A percentile compares a stretch with the other conserved stretches of the same genome.
Evolutionary conservation across 306 rosid species (phyloP).

Genomic region (Inga laurina): DNA sequence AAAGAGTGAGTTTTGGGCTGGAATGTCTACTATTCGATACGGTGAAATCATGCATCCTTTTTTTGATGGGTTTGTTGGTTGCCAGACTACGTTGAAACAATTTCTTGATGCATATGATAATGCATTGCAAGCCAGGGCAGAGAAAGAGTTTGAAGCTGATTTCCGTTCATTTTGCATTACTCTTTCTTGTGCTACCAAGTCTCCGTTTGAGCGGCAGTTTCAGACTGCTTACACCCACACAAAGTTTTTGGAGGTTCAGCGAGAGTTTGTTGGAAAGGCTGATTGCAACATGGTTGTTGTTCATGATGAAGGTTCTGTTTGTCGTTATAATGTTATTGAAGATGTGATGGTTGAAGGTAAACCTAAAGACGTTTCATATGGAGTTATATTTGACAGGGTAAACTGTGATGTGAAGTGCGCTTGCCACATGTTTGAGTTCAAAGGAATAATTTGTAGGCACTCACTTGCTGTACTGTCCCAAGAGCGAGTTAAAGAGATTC

Average conservation of each 20-base stretch:
- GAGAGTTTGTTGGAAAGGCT: conserved; percentile 39
- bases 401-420: conserved; percentile 29
- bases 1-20: conserved; percentile 38
- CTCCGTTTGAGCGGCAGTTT: conserved; percentile 35
- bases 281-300: conserved; percentile 31
- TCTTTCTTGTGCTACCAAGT: conserved; percentile 31
- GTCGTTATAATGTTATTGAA: conserved; percentile 35
- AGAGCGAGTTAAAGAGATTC: conserved; percentile 41
- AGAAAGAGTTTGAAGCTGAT: conserved; percentile 37
- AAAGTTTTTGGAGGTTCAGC: conserved; percentile 36
- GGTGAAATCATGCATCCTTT: conserved; percentile 12
- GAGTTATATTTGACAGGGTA: conserved; percentile 32
- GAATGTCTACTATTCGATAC: conserved; percentile 2
- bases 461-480: conserved; percentile 39
- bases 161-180: conserved; percentile 30
- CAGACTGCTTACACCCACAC: conserved; percentile 30
- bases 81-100: conserved; percentile 36
- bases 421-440: conserved; percentile 40
- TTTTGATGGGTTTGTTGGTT: conserved; percentile 33
- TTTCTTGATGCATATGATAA: conserved; percentile 35
- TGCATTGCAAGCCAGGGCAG: conserved; percentile 36
- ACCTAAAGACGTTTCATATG: conserved; percentile 22
- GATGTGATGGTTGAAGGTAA: conserved; percentile 26
- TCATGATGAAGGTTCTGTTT: conserved; percentile 18
- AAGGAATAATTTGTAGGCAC: conserved; percentile 45